These are phyloP conservation scores for Phalaenopsis equestris DNA, from an alignment of 106 monocot genomes.

Conservation along the genomic window DNA sequence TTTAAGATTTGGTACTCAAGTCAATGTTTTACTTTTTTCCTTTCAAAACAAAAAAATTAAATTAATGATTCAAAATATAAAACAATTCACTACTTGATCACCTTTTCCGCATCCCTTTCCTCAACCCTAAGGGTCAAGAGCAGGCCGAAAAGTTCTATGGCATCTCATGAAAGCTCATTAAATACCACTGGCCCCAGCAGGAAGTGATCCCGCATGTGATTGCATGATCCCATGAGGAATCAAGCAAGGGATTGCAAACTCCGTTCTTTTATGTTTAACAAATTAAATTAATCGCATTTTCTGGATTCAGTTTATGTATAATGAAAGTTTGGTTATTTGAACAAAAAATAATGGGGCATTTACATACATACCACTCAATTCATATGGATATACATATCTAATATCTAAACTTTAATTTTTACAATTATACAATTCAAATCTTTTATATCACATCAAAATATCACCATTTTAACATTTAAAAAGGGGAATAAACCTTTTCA, in stretches of 20 bases:
- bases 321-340: background rate
- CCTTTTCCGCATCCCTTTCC: background rate
- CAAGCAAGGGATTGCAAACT: background rate
- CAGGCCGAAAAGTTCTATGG: background rate
- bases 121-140: background rate
- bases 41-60: background rate
- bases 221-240: background rate
- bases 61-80: background rate
- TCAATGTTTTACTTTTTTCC: background rate
- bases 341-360: background rate
- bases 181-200: background rate
- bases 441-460: too few species aligned
- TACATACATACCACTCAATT: too few species aligned
- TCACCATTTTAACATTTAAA: too few species aligned
- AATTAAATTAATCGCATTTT: background rate
- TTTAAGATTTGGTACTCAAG: background rate
- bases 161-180: background rate
- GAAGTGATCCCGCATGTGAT: background rate
- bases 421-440: too few species aligned
- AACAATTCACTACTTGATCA: background rate
- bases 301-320: background rate
- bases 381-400: too few species aligned
- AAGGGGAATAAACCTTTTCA: too few species aligned
- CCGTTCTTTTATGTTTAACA: background rate
- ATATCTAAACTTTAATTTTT: too few species aligned